Evolutionary conservation across 768 basidiomycete genomes (phyloP).

Genomic region (Tremella fuciformis): DNA sequence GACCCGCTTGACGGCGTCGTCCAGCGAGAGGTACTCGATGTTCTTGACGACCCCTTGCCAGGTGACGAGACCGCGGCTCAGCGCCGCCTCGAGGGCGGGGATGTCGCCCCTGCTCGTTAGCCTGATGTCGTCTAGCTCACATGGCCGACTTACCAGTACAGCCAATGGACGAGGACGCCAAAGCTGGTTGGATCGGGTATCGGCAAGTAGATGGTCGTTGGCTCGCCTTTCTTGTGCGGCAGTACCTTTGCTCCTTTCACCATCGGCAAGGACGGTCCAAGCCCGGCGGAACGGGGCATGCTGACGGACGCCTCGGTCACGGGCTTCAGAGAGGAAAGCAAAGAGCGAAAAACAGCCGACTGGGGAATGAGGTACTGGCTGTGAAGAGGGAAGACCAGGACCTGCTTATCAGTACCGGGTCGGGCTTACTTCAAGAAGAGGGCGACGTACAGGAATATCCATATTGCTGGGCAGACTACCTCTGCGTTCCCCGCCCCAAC

Average conservation of each 20-base stretch:
- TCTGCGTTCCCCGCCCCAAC: constrained; percentile 12
- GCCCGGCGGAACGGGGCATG: constrained; percentile 3
- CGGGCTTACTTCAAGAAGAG: background rate
- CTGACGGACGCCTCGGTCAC: background rate
- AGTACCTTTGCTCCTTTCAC: constrained; percentile 30
- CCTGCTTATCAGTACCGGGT: constrained; percentile 12
- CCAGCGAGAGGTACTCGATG: constrained; percentile 79
- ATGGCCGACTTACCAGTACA: constrained; percentile 57
- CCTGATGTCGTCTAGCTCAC: constrained; percentile 63
- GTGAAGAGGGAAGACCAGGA: constrained; percentile 58
- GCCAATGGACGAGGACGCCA: constrained; percentile 44
- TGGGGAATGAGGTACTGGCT: constrained; percentile 78
- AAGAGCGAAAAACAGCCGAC: constrained; percentile 57
- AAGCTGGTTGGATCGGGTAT: constrained; percentile 48
- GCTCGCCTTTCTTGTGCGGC: constrained; percentile 25
- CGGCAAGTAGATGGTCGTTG: constrained; percentile 39
- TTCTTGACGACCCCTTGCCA: constrained; percentile 89
- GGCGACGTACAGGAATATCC: constrained; percentile 13
- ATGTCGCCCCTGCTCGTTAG: constrained; percentile 72
- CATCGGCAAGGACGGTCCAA: constrained; percentile 4
- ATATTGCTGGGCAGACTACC: constrained; percentile 15
- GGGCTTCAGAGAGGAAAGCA: constrained; percentile 62
- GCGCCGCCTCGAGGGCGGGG: constrained; percentile 63
- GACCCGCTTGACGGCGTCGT: constrained; percentile 71
- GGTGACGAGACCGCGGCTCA: constrained; percentile 63